Base-by-base conservation (phyloP, 768 basidiomycete genomes). In the Boletus pseudopeckii region DNA sequence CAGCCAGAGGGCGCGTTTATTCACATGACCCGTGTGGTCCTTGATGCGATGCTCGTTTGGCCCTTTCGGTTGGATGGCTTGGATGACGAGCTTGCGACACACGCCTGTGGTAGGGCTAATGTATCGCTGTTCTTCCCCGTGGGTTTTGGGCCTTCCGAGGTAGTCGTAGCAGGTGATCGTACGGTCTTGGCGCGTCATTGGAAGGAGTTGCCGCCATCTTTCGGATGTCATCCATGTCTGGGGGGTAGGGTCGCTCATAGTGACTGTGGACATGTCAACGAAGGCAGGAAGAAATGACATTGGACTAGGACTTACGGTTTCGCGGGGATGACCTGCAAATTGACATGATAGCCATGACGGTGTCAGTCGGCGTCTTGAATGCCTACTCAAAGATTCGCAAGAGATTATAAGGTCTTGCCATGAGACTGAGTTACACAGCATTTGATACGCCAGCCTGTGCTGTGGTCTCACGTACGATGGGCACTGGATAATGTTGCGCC, bases 1-100 rank as follows among this genome's bases (percentile, higher is more conserved):
- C 20, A 63, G 50, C 58, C 48, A 60, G 24, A 63, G 28, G 34
- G 62, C 58, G 7, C 59, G 62, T 45, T 48, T 63, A 44, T 32
- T 52, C 5, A 11, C 37, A 4, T 13, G 53, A 28, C 22, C 30
- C 7, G 30, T 30, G 26, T 34, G 53, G 28, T 49, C 54, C 4
- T 8, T 54, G 37, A 63, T 46, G 10, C 26, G 22, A 18, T 42
- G 28, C 41, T 63, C 54, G 2, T 24, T 24, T 20, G 48, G 36
- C 5, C 24, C 40, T 1, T 6, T 22, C 7, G 60, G 59, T 9
- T 49, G 28, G 33, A 55, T 44, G n/a, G 61, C 34, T 43, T 62
- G 61, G 3, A 62, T n/a, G 9, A 39, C 11, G 34, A 62, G 61
- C 30, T 28, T 50, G 30, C 56, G 45, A 22, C 61, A 62, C 20